Evolutionary conservation across 2,329 filamentous ascomycete species (phyloP), one percentile per base, ranked within the genome.

Genomic region (Microthyrium microscopicum): DNA sequence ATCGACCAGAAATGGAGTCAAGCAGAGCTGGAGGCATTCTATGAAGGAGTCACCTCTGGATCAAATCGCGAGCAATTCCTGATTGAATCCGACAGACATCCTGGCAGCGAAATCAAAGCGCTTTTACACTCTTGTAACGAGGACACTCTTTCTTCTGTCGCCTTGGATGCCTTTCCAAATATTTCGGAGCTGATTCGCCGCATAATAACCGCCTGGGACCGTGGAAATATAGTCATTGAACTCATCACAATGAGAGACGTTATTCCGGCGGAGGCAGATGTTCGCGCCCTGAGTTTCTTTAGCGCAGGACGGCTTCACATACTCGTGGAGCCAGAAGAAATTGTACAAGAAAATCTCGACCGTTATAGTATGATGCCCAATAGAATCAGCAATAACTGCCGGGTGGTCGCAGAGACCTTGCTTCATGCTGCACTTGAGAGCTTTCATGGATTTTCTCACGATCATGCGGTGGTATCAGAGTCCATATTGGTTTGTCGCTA

Each of bases 11-110:
- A 62, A 29, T 62, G 57, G 47, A 66, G 62, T 9, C 63, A 66
- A 41, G 58, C 59, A 35, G 63, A 66, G 37, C 49, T 67, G n/a
- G 52, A 61, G 31, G 56, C 55, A 3, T 55, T 62, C 30, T 59
- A 55, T 35, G 53, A 64, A 26, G 57, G 51, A 22, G 44, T 64
- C 6, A 49, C 48, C 8, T 44, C 52, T n/a, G 49, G 57, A 2
- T 52, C 59, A 1, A 46, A 51, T 12, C 58, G 61, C 24, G 51
- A 59, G 19, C 54, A 60, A 4, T 59, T 57, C 38, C 49, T 42
- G 12, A 42, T 68, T 5, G 40, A 52, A 30, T 54, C 62, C 1
- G 45, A 44, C 21, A 47, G 42, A 8, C 56, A 60, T 41, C 60
- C 56, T 7, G 62, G 56, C 26, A 46, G 55, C 31, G 61, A 60